These are phyloP conservation scores for Melanopsichium pennsylvanicum DNA, from an alignment of 1,284 basidiomycete genomes.

Conservation along the genomic window DNA sequence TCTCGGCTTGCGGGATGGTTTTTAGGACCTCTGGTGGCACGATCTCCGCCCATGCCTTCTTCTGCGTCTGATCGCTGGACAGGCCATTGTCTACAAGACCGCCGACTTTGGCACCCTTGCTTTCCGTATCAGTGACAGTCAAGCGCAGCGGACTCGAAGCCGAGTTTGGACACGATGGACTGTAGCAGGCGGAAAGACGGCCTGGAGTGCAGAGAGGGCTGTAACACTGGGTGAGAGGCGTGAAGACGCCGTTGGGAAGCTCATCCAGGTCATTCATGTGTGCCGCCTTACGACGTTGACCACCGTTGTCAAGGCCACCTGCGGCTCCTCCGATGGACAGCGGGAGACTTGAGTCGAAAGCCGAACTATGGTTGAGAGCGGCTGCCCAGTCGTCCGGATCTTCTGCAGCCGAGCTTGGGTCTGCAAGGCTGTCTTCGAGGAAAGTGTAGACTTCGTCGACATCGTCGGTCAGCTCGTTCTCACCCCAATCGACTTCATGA, in stretches of 20 bases:
- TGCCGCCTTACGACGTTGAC: constrained; percentile 12
- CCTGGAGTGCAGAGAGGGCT: constrained; percentile 84
- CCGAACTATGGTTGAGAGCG: constrained; percentile 19
- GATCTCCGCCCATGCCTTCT: constrained; percentile 77
- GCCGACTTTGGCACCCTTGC: constrained; percentile 4
- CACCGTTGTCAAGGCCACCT: not conserved
- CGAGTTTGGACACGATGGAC: constrained; percentile 49
- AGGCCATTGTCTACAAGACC: constrained; percentile 8
- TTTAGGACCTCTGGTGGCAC: constrained; percentile 76
- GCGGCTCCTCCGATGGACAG: constrained; percentile 19
- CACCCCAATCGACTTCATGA: constrained; percentile 96
- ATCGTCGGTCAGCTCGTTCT: constrained; percentile 81
- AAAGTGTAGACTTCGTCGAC: constrained; percentile 97
- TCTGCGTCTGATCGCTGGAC: constrained; percentile 20
- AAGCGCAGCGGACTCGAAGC: constrained; percentile 24
- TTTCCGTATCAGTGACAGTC: constrained; percentile 8
- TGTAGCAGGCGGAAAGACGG: constrained; percentile 40
- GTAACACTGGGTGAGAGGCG: constrained; percentile 94
- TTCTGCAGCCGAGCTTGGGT: constrained; percentile 8
- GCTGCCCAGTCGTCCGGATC: constrained; percentile 38
- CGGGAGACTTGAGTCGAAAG: constrained; percentile 27
- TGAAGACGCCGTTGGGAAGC: constrained; percentile 93
- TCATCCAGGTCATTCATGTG: constrained; percentile 73
- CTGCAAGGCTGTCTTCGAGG: constrained; percentile 74
- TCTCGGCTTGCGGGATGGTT: constrained; percentile 77